Evolutionary conservation across 148 eudicot genomes (phyloP).

Genomic region (Rhododendron ferrugineum): DNA sequence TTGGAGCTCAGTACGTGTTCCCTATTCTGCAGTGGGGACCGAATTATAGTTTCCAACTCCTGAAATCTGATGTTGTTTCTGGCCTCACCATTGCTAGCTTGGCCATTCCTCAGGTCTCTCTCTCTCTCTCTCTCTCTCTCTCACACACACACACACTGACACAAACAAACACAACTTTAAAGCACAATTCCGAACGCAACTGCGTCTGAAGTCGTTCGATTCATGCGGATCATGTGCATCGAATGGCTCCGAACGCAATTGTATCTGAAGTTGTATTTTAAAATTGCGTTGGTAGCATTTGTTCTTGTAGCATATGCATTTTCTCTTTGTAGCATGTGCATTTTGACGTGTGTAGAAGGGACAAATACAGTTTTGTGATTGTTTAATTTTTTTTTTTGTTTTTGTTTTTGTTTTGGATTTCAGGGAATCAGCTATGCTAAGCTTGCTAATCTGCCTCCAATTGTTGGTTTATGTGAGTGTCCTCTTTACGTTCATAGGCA

Average conservation of each 20-base stretch:
- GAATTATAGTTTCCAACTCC: slow-evolving; percentile 30
- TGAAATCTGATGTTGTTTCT: slow-evolving; percentile 53
- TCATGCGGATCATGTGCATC: too few relatives aligned
- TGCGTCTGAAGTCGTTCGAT: too few relatives aligned
- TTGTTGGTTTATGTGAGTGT: slow-evolving; percentile 54
- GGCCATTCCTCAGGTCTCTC: slow-evolving; percentile 61
- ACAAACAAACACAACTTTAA: too few relatives aligned
- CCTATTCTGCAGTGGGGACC: slow-evolving; percentile 58
- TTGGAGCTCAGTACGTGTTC: slow-evolving; percentile 43
- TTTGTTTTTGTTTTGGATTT: not conserved
- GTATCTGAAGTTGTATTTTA: too few relatives aligned
- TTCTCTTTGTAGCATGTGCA: not conserved
- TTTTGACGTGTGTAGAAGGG: not conserved
- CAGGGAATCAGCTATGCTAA: slow-evolving; percentile 65
- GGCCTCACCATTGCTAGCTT: slow-evolving; percentile 75
- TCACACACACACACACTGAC: fast-evolving
- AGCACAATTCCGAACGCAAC: too few relatives aligned
- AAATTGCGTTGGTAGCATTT: too few relatives aligned
- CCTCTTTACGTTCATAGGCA: not conserved
- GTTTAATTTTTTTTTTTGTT: not conserved
- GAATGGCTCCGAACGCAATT: too few relatives aligned
- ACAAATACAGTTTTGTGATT: not conserved
- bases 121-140: not conserved
- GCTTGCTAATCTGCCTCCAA: slow-evolving; percentile 57
- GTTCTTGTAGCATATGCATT: not conserved